phyloP scores from a whole-genome alignment of 495 filamentous ascomycete species.

The Aspergillus ostianus region DNA sequence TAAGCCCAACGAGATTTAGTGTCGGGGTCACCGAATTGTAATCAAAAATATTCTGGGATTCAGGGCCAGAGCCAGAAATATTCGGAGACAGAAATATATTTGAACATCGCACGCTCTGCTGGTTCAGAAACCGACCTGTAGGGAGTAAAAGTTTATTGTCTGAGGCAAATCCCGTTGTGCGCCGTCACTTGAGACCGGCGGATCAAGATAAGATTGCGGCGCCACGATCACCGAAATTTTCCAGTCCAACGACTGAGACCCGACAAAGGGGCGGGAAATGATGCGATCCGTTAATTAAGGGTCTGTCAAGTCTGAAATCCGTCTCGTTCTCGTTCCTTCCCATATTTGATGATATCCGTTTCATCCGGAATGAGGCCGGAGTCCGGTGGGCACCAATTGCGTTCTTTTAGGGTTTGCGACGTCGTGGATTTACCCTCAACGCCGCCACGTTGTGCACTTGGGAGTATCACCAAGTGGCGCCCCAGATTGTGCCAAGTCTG shows the following conservation, averaged over 20 bases:
- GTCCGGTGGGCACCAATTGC: constrained; percentile 1
- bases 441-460: background rate
- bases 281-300: background rate
- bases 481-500: background rate
- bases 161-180: background rate
- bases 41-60: background rate
- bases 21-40: background rate
- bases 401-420: background rate
- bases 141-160: no score
- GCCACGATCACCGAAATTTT: background rate
- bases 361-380: constrained; percentile 1
- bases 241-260: background rate
- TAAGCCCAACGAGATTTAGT: background rate
- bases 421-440: background rate
- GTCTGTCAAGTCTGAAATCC: background rate
- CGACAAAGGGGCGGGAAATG: no score
- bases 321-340: background rate
- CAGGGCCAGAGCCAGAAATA: background rate
- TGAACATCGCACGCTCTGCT: background rate
- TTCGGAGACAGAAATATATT: background rate
- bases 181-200: background rate
- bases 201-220: background rate
- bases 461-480: background rate
- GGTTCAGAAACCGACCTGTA: background rate
- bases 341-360: background rate